Percentiles rank a stretch among this genome's conserved stretches.
Evolutionary conservation across 192 early-diverging fungal species (phyloP).

Genomic region (Gigaspora rosea): DNA sequence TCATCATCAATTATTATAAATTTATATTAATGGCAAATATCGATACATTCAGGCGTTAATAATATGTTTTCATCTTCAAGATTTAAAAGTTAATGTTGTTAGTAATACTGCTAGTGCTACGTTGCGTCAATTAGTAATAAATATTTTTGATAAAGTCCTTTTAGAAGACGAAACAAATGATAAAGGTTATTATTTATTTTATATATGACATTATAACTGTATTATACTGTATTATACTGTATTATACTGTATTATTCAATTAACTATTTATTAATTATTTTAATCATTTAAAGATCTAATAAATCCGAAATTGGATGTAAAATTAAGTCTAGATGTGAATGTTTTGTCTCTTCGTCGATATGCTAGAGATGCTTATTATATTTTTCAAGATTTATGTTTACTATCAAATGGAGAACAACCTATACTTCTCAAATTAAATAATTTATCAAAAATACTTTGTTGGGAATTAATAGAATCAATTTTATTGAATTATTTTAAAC

Average conservation of each 20-base stretch:
- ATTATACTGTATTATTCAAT: not conserved
- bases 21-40: not conserved
- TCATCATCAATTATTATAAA: not conserved
- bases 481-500: slow-evolving; percentile 71
- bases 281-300: not conserved
- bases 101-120: slow-evolving; percentile 88
- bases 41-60: slow-evolving; percentile 59
- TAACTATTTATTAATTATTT: not conserved
- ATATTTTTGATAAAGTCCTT: slow-evolving; percentile 81
- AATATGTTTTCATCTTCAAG: slow-evolving; percentile 82
- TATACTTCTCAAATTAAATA: slow-evolving; percentile 55
- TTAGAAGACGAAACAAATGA: slow-evolving; percentile 54
- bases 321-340: slow-evolving; percentile 30
- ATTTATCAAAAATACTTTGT: slow-evolving; percentile 72
- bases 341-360: slow-evolving; percentile 49
- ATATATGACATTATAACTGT: not conserved
- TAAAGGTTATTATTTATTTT: slow-evolving; percentile 32
- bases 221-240: not conserved
- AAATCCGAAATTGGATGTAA: slow-evolving; percentile 10
- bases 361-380: slow-evolving; percentile 79
- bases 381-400: slow-evolving; percentile 89
- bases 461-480: slow-evolving; percentile 93
- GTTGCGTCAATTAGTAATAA: slow-evolving; percentile 78
- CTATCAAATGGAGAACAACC: slow-evolving; percentile 70
- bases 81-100: slow-evolving; percentile 78